Base-by-base conservation (phyloP, 345 rosid genomes). In the Streptanthus diversifolius region DNA sequence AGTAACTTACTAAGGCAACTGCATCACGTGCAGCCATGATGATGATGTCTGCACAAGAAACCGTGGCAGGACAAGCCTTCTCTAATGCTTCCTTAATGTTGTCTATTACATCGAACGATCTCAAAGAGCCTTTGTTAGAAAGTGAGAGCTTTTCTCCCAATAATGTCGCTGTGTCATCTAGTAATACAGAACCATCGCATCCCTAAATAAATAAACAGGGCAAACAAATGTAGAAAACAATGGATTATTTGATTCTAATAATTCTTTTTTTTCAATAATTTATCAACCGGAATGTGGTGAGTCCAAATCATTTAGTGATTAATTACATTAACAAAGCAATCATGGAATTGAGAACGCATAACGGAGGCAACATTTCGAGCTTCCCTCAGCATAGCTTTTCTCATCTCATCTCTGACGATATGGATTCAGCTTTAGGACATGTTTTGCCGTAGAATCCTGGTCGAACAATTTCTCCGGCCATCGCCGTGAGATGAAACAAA, bases 311-410 rank as follows among this genome's bases (percentile, higher is more conserved):
- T 4, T 29, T 29, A 29, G 32, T 61, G 4, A 39, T 9, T 17
- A 61, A 25, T 70, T 83, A 91, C 97, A 68, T 91, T 87, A 45
- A 89, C 96, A 25, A 89, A 86, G 83, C 96, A 89, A 72, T 89
- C 98, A 14, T 92, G 98, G 83, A 92, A 89, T 15, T 88, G 98
- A 60, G 88, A 86, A n/a, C 96, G 91, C 98, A 92, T 90, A 66
- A 92, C 85, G 1, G 98, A 92, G 64, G 98, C 95, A 1, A 77
- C 84, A 43, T 91, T 85, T 75, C 96, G 79, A 18, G 95, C 85
- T 71, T 92, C 98, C 47, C 85, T 80, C 4, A 73, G 13, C 86
- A 87, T 44, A 57, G 86, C 84, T 62, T 67, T 84, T 68, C 9
- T 64, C 93, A 87, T 87, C 63, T 56, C 80, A 2, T 78, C 74